Base-by-base conservation (phyloP, 2,329 filamentous ascomycete genomes). In the Diaporthe velutina region DNA sequence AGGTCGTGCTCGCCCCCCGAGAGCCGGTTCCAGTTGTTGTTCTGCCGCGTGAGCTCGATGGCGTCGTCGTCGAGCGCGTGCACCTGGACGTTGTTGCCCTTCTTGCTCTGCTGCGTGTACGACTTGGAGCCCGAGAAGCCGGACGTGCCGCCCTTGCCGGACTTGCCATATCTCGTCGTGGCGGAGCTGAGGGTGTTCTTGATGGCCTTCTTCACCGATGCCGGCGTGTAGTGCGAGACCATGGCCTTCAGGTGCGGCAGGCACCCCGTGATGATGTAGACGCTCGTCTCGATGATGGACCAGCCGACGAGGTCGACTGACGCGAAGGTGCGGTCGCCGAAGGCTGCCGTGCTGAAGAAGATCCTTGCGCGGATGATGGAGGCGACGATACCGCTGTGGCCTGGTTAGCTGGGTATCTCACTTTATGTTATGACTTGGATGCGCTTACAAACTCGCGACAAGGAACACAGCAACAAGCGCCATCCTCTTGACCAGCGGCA, bases 251-350 rank as follows among this genome's bases (percentile, higher is more conserved):
- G 74, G 58, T 77, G 76, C 0, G 79, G 78, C 22, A 80, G 66
- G 58, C 79, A 80, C 38, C 77, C 77, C 17, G 80, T 78, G 35
- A 80, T 77, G 74, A 81, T 81, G 75, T 79, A 79, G 54, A 78
- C 78, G 67, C 77, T 70, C 25, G 77, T 77, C 50, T 80, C 79
- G 75, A 79, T 77, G 40, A 80, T 77, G 50, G 77, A 79, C 78
- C 78, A 80, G 60, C 77, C 74, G 28, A 77, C 75, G 0, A 80
- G 76, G 17, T 75, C 75, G 42, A 79, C 77, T 3, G 78, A 79
- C 0, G 77, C 78, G 61, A 77, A 77, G 5, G 78, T 79, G 10
- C 76, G 74, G 28, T 79, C 78, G 19, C 55, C 68, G 38, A 79
- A 76, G 6, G 78, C 77, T 5, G 73, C 67, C 0, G 75, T 79